Percentiles rank a stretch among this genome's conserved stretches.
Conservation (phyloP, 768 basidiomycete species). For the Mycena vulgaris region DNA sequence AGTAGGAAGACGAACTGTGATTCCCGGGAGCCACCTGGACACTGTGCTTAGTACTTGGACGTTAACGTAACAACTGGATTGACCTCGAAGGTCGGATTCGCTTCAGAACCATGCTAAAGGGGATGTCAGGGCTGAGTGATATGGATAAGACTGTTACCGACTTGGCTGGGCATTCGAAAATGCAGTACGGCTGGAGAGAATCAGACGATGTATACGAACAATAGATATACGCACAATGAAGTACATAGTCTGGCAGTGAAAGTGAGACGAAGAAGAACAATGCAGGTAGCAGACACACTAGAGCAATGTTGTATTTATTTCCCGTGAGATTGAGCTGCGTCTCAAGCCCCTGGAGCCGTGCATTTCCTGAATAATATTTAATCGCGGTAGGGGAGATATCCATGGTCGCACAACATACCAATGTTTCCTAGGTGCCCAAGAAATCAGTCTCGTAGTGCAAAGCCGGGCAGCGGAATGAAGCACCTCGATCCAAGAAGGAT, state of each 20-base stretch:
- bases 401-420: constrained; percentile 49
- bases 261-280: not conserved
- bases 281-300: constrained; percentile 54
- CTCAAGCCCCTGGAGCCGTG: constrained; percentile 73
- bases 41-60: constrained; percentile 17
- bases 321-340: constrained; percentile 70
- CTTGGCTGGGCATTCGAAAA: constrained; percentile 83
- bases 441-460: not conserved
- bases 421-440: constrained; percentile 64
- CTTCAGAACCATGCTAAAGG: constrained; percentile 68
- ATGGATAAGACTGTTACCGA: constrained; percentile 44
- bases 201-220: not conserved
- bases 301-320: constrained; percentile 75
- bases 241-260: constrained; percentile 70
- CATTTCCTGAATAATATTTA: constrained; percentile 64
- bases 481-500: constrained; percentile 71
- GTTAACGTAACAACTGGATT: constrained; percentile 10
- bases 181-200: constrained; percentile 64
- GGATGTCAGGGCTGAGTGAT: constrained; percentile 22
- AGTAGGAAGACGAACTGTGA: constrained; percentile 59
- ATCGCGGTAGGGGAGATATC: not conserved
- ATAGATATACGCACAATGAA: constrained; percentile 67
- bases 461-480: not conserved
- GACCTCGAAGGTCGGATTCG: constrained; percentile 75
- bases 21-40: constrained; percentile 73